Evolutionary conservation across 805 yeast genomes (phyloP).

Genomic region (Cyberlindnera euphorbiae): DNA sequence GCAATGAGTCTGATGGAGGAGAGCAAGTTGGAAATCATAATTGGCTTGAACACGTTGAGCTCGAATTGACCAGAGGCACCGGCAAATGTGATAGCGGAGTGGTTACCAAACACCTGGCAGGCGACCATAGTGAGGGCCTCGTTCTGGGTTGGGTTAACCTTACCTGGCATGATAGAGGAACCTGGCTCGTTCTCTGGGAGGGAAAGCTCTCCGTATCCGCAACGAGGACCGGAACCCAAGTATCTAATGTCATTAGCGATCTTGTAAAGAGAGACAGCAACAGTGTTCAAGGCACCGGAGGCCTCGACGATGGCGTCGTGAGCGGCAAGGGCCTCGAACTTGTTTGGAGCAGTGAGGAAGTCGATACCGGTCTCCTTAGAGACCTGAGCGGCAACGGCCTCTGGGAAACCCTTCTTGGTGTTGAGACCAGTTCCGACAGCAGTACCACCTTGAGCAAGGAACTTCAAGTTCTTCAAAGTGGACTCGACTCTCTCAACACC

Average conservation of each 20-base stretch:
- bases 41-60: conserved; percentile 97
- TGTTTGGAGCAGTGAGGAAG: conserved; percentile 95
- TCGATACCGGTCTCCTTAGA: conserved; percentile 81
- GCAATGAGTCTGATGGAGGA: conserved; percentile 83
- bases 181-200: conserved; percentile 99
- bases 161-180: conserved; percentile 99
- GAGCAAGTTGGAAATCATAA: conserved; percentile 85
- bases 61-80: conserved; percentile 99
- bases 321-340: conserved; percentile 98
- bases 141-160: conserved; percentile 98
- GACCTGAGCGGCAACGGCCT: conserved; percentile 81
- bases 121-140: conserved; percentile 99
- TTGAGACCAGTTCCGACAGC: conserved; percentile 99
- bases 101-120: conserved; percentile 96
- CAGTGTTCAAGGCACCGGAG: conserved; percentile 93
- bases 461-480: conserved; percentile 68
- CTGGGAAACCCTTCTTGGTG: conserved; percentile 88
- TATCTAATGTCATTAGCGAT: conserved; percentile 98
- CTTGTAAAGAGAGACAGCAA: conserved; percentile 90
- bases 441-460: conserved; percentile 98
- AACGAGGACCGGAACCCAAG: conserved; percentile 98
- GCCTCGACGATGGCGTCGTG: conserved; percentile 98
- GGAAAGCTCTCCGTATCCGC: conserved; percentile 95
- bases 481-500: conserved; percentile 85
- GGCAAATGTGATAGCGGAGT: conserved; percentile 90